These are phyloP conservation scores for Ganoderma leucocontextum DNA, from an alignment of 1,284 basidiomycete species.

Conservation along the genomic window DNA sequence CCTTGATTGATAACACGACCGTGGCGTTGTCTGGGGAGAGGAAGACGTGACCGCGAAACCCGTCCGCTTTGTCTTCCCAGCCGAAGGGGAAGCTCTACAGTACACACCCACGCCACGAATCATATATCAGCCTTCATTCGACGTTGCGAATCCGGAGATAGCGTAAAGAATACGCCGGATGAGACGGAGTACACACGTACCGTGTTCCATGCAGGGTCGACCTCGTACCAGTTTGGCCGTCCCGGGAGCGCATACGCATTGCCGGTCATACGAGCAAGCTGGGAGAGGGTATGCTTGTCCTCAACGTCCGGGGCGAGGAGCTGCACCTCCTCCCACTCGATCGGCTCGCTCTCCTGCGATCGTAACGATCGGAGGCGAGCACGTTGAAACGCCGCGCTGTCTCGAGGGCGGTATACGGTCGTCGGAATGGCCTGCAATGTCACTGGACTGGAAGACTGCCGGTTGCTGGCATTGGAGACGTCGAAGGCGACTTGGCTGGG, in stretches of 20 bases:
- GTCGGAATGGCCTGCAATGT: slow-evolving; percentile 61
- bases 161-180: not conserved
- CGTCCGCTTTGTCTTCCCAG: slow-evolving; percentile 84
- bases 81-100: slow-evolving; percentile 87
- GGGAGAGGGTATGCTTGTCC: slow-evolving; percentile 83
- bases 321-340: slow-evolving; percentile 66
- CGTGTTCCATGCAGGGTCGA: slow-evolving; percentile 78
- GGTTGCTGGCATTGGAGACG: slow-evolving; percentile 9
- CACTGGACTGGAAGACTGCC: slow-evolving; percentile 20
- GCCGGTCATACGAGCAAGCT: slow-evolving; percentile 90
- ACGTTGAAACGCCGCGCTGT: slow-evolving; percentile 56
- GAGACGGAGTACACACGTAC: slow-evolving; percentile 51
- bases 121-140: slow-evolving; percentile 4
- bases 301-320: slow-evolving; percentile 76
- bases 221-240: slow-evolving; percentile 83
- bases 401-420: slow-evolving; percentile 67
- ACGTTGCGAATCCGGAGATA: not conserved
- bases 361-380: slow-evolving; percentile 61
- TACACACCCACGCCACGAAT: slow-evolving; percentile 8
- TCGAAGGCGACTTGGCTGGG: slow-evolving; percentile 23
- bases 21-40: slow-evolving; percentile 83
- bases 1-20: slow-evolving; percentile 93
- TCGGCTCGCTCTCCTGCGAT: slow-evolving; percentile 54
- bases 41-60: slow-evolving; percentile 94
- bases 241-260: slow-evolving; percentile 87